Percentiles rank a stretch among this genome's conserved stretches.
phyloP scores from a whole-genome alignment of 1,284 basidiomycete genomes.

The Boletus holoroseus region DNA sequence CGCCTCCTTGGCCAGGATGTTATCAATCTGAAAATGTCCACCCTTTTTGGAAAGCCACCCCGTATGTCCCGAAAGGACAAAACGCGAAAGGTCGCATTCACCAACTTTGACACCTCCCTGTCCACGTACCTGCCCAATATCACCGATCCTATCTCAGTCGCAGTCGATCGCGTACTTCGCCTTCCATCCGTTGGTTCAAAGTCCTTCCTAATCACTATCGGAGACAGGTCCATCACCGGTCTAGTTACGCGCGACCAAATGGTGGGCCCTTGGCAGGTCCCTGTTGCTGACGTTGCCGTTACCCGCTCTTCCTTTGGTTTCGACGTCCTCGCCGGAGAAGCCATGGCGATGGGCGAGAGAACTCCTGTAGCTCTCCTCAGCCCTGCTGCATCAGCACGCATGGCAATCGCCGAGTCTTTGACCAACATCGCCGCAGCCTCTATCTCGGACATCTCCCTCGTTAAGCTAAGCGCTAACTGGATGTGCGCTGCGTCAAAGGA shows the following conservation, averaged over 20 bases:
- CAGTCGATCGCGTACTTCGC: constrained; percentile 78
- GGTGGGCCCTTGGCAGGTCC: constrained; percentile 99
- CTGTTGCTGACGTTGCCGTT: constrained; percentile 95
- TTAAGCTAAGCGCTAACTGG: constrained; percentile 99
- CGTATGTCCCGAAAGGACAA: constrained; percentile 79
- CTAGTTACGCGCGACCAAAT: constrained; percentile 96
- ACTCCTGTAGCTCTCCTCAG: constrained; percentile 87
- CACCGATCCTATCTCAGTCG: constrained; percentile 49
- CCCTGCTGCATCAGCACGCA: constrained; percentile 86
- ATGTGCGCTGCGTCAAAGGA: constrained; percentile 93
- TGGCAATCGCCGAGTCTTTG: constrained; percentile 93
- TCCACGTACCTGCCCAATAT: constrained; percentile 54
- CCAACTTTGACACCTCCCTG: constrained; percentile 72
- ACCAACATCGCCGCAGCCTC: constrained; percentile 87
- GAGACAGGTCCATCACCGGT: constrained; percentile 91
- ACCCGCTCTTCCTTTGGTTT: constrained; percentile 95
- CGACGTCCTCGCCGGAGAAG: constrained; percentile 78
- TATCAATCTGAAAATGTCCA: constrained; percentile 90
- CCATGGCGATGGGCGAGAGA: constrained; percentile 97
- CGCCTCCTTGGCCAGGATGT: constrained; percentile 75
- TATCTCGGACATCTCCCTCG: constrained; percentile 62
- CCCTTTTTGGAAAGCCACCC: constrained; percentile 94
- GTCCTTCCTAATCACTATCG: constrained; percentile 97
- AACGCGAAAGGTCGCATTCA: constrained; percentile 47
- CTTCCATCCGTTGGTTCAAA: constrained; percentile 94